Evolutionary conservation across 805 yeast species (phyloP).

Genomic region (Jamesozyma jinghongensis): DNA sequence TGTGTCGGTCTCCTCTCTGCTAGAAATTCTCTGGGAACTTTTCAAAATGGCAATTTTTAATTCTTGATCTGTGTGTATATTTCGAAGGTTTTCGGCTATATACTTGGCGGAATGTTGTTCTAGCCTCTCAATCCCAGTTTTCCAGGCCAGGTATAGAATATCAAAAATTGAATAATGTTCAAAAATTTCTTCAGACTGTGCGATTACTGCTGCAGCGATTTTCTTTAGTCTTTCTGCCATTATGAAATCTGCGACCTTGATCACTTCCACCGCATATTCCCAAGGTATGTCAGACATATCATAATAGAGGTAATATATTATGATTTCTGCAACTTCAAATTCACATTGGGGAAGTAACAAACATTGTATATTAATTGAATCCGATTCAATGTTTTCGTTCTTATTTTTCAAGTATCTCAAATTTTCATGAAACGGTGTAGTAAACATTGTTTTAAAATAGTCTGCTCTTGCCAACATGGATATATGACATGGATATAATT

Average conservation of each 20-base stretch:
- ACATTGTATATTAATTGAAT: constrained; percentile 9
- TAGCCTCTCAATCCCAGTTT: constrained; percentile 50
- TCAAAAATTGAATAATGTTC: constrained; percentile 40
- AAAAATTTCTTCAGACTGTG: constrained; percentile 26
- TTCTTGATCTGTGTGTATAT: constrained; percentile 32
- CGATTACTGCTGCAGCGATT: constrained; percentile 43
- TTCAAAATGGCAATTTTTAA: constrained; percentile 34
- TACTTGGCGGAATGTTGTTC: constrained; percentile 54
- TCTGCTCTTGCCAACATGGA: constrained; percentile 52
- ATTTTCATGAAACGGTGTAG: constrained; percentile 39
- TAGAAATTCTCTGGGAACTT: constrained; percentile 47
- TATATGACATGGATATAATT: constrained; percentile 54
- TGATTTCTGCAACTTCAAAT: constrained; percentile 37
- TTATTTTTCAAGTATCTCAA: constrained; percentile 2
- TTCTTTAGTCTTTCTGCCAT: constrained; percentile 56
- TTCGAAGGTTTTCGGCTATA: constrained; percentile 42
- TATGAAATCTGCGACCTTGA: constrained; percentile 48
- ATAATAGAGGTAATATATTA: constrained; percentile 49
- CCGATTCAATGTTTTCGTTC: not conserved
- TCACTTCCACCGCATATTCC: constrained; percentile 43
- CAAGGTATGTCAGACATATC: constrained; percentile 49
- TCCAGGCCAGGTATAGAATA: constrained; percentile 58
- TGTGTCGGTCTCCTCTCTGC: constrained; percentile 66
- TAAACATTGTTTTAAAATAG: constrained; percentile 56
- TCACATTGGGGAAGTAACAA: constrained; percentile 21